Base-by-base conservation (phyloP, 2,329 filamentous ascomycete genomes). In the Microcyclospora tardicrescens region DNA sequence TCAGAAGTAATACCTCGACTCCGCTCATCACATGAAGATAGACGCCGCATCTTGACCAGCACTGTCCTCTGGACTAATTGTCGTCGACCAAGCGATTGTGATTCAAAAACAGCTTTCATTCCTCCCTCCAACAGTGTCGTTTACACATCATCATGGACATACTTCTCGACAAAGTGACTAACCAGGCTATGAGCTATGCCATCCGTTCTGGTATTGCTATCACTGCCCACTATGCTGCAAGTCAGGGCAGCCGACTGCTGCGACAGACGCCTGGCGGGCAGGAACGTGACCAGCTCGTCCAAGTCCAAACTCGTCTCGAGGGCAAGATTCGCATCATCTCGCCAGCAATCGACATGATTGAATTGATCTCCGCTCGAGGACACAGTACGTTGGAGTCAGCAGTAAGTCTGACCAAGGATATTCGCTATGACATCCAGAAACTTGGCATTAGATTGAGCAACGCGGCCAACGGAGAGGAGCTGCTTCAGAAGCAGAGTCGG, bases 321-420 rank as follows among this genome's bases (percentile, higher is more conserved):
- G 78, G 73, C 59, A 96, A 94, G 60, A 94, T 96, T 52, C 81
- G 84, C 77, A 84, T 94, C 47, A 79, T 95, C 34, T 86, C 85
- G 10, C 87, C 87, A 1, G 83, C 85, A 9, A 89, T 93, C 53
- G 85, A 94, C 57, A 78, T 94, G 68, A 85, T 94, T 51, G 84
- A 94, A 59, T 72, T 95, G 51, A 91, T 91, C 24, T 77, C 79
- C 43, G 79, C 80, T 28, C 73, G 79, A 44, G 80, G 80, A n/a
- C 83, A 84, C 47, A 83, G 79, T 0, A 80, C 78, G 27, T 71
- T 98, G 0, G 86, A 94, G 56, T 87, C 84, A 29, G 87, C 89
- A 1, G 77, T 93, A 6, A 74, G 76, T 3, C 70, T 95, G 15
- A 89, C 87, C 29, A 91, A 84, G 58, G 75, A 80, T 11, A 71